phyloP scores from a whole-genome alignment of 2,329 filamentous ascomycete genomes.

The Sphaerulina musiva region DNA sequence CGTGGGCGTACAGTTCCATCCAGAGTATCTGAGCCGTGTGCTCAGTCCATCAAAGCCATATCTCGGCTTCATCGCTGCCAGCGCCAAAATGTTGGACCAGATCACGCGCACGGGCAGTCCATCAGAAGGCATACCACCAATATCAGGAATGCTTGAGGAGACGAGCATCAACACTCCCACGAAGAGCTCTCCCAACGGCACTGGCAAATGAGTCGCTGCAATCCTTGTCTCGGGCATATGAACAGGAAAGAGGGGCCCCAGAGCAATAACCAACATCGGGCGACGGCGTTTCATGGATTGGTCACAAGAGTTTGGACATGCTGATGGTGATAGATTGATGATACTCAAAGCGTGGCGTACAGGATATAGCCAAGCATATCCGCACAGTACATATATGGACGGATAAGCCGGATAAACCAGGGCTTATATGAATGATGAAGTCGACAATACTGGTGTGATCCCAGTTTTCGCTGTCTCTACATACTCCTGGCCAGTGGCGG shows the following conservation, averaged over 20 bases:
- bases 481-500: too few species aligned
- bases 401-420: background rate
- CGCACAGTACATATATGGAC: background rate
- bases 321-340: background rate
- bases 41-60: constrained; percentile 68
- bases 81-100: constrained; percentile 57
- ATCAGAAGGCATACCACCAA: constrained; percentile 16
- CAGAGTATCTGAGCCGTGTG: constrained; percentile 74
- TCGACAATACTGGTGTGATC: background rate
- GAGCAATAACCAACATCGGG: background rate
- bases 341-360: background rate
- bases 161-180: background rate
- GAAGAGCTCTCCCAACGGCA: background rate
- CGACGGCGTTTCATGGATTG: background rate
- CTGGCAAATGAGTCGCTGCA: background rate
- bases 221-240: background rate
- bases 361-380: background rate
- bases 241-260: background rate
- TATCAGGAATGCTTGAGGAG: constrained; percentile 9
- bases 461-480: too few species aligned
- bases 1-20: constrained; percentile 81
- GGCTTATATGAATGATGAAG: background rate
- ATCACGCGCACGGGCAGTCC: constrained; percentile 31
- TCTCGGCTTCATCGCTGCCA: constrained; percentile 77
- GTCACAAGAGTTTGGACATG: background rate